phyloP scores from a whole-genome alignment of 495 filamentous ascomycete genomes.

The Hyaloscypha variabilis region DNA sequence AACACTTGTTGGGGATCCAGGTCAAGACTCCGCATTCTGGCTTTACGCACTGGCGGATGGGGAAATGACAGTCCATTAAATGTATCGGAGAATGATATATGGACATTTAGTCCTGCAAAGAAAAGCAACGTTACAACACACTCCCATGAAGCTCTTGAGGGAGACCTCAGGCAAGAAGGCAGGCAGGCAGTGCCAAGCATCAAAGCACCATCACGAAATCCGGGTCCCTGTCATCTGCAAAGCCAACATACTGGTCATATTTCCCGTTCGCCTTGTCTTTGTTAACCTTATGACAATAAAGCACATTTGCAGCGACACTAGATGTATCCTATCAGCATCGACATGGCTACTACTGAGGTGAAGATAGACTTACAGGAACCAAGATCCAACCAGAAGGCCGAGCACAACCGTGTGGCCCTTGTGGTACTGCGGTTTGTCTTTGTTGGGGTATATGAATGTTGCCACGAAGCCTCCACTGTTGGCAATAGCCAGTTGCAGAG shows the following conservation, averaged over 20 bases:
- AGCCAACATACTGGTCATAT: conserved; percentile 59
- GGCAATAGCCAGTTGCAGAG: conserved; percentile 81
- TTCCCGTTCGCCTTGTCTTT: conserved; percentile 64
- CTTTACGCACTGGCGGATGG: too few relatives aligned
- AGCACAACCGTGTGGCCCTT: conserved; percentile 63
- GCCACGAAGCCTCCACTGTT: conserved; percentile 73
- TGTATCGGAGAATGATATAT: too few relatives aligned
- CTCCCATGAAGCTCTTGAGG: too few relatives aligned
- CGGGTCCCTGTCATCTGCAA: conserved; percentile 68
- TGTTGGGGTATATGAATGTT: conserved; percentile 67
- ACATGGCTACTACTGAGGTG: not conserved
- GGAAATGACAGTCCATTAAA: too few relatives aligned
- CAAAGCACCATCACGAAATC: conserved; percentile 64
- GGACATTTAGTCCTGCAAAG: too few relatives aligned
- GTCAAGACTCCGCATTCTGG: too few relatives aligned
- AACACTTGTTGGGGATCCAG: too few relatives aligned
- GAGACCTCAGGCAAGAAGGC: too few relatives aligned
- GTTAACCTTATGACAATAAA: conserved; percentile 69
- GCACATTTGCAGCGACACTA: conserved; percentile 64
- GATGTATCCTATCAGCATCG: conserved; percentile 24
- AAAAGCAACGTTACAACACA: too few relatives aligned
- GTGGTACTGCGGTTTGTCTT: conserved; percentile 58
- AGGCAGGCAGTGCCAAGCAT: conserved; percentile 9
- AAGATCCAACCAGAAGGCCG: conserved; percentile 58
- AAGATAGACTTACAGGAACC: conserved; percentile 62